Evolutionary conservation across 371 early-diverging fungal genomes (phyloP).

Genomic region (Circinella umbellata): DNA sequence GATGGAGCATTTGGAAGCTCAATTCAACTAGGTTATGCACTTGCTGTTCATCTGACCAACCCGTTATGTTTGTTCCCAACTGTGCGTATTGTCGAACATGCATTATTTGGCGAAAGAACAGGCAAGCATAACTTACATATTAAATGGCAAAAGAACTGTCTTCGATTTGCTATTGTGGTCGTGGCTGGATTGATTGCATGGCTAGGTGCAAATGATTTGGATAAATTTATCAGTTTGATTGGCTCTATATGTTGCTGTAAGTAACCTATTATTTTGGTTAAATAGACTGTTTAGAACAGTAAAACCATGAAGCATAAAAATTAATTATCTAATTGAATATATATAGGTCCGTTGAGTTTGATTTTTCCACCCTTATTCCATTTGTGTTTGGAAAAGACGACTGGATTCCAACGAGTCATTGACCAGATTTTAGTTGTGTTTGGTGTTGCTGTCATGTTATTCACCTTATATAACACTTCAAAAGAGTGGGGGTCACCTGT

Average conservation of each 20-base stretch:
- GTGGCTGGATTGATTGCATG: constrained; percentile 75
- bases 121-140: constrained; percentile 50
- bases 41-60: constrained; percentile 89
- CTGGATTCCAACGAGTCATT: constrained; percentile 52
- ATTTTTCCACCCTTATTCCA: constrained; percentile 55
- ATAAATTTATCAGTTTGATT: constrained; percentile 89
- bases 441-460: constrained; percentile 79
- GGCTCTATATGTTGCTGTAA: constrained; percentile 87
- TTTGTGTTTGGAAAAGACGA: constrained; percentile 33
- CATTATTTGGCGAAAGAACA: constrained; percentile 56
- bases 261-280: constrained; percentile 12
- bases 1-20: constrained; percentile 53
- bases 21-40: constrained; percentile 83
- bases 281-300: neutral
- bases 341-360: constrained; percentile 42
- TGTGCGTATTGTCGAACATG: constrained; percentile 85
- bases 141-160: constrained; percentile 89
- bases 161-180: constrained; percentile 73
- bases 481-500: constrained; percentile 37
- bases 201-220: constrained; percentile 80
- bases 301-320: no score
- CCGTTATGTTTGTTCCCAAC: constrained; percentile 88
- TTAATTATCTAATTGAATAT: neutral
- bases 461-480: constrained; percentile 62
- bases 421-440: constrained; percentile 69